Base-by-base conservation (phyloP, 2,329 filamentous ascomycete genomes). In the Eutypella sp. region DNA sequence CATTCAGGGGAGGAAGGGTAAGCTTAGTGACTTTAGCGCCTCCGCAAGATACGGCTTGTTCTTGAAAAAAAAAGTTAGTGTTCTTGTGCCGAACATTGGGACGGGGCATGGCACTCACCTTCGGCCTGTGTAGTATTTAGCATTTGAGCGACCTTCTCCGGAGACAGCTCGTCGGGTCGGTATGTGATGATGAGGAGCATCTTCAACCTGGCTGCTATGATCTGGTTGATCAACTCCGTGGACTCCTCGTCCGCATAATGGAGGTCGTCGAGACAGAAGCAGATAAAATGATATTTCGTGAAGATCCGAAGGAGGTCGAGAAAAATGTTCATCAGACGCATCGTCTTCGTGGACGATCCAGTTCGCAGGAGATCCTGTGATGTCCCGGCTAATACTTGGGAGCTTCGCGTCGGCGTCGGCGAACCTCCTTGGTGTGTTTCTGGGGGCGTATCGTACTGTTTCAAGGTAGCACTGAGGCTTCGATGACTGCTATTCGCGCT, bases 221-320 rank as follows among this genome's bases (percentile, higher is more conserved):
- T 89, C 57, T 90, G 85, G 15, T 84, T 79, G 33, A 96, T 84
- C 43, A 96, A 72, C 47, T 95, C 89, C 40, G 93, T 69, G 13
- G 87, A 93, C 64, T 96, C 92, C 22, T 86, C 81, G 60, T 96
- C 92, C 6, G 90, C 89, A 64, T 89, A 93, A 57, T 96, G 90
- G 25, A 96, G 70, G 64, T 96, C 92, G 59, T 96, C 92, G 23
- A 96, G 69, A 56, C 84, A 90, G 56, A 96, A 84, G 59, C 89
- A 95, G 44, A 96, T 90, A 57, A 96, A 83, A 57, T 91, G 93
- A 62, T 91, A 84, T 18, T 84, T 76, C 0, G 89, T 86, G 45
- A 97, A 83, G 36, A 95, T 80, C 43, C 88, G 81, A 42, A 96
- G 67, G 9, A 96, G 85, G 55, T 96, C 91, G 39, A 96, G 71